phyloP scores from a whole-genome alignment of 2,329 filamentous ascomycete genomes.

The Fusarium illudens region DNA sequence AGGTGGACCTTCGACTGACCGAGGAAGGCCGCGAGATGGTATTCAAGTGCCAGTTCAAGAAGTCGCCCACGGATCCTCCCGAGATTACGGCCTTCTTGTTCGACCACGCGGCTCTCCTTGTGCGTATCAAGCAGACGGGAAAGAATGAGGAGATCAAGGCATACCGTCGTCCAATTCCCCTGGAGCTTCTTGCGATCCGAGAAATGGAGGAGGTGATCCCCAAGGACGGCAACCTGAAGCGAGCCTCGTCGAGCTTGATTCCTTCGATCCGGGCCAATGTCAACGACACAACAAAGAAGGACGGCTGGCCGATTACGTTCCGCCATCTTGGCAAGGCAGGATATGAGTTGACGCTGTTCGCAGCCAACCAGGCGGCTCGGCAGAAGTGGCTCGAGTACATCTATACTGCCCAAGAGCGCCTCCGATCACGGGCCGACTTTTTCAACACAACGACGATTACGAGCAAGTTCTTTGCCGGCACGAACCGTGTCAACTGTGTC shows the following conservation, averaged over 20 bases:
- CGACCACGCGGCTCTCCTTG: constrained; percentile 92
- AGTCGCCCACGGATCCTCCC: constrained; percentile 83
- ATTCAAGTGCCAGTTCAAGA: constrained; percentile 94
- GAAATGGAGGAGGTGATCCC: constrained; percentile 98
- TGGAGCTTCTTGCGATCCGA: constrained; percentile 90
- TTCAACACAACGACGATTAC: constrained; percentile 77
- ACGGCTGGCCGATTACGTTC: constrained; percentile 95
- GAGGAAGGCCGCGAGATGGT: constrained; percentile 93
- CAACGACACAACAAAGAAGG: constrained; percentile 66
- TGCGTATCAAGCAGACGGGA: constrained; percentile 88
- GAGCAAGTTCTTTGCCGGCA: constrained; percentile 65
- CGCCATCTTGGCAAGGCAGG: constrained; percentile 94
- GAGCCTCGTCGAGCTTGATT: constrained; percentile 87
- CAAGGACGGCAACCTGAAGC: constrained; percentile 79
- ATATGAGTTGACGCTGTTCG: constrained; percentile 90
- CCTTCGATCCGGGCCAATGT: constrained; percentile 59
- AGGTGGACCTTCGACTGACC: constrained; percentile 91
- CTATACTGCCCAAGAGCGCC: constrained; percentile 84
- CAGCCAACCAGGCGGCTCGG: constrained; percentile 82
- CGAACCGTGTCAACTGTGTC: constrained; percentile 92
- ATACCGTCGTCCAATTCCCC: constrained; percentile 90
- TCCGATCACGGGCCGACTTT: constrained; percentile 89
- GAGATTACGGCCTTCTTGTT: constrained; percentile 97
- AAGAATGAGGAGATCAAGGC: constrained; percentile 96
- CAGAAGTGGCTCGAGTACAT: constrained; percentile 99